Conservation (phyloP, 2,329 filamentous ascomycete genomes). For the Cytospora piceicola region DNA sequence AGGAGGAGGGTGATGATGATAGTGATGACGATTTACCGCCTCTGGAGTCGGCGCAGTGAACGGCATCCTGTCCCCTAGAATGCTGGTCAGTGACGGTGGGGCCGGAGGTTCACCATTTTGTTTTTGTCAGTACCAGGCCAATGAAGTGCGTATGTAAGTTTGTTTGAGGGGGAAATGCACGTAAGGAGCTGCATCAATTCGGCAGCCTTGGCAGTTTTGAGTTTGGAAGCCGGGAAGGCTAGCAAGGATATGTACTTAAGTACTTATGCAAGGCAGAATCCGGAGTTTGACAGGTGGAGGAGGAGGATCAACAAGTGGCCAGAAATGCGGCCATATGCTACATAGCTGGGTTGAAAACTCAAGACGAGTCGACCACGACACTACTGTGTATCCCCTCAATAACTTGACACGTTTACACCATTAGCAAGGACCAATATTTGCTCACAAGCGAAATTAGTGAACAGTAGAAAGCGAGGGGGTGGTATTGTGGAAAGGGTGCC, state of each 20-base stretch:
- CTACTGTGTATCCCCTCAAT: not conserved
- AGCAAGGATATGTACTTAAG: constrained; percentile 18
- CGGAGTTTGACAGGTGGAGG: not conserved
- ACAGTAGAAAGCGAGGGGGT: not conserved
- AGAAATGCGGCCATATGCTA: not conserved
- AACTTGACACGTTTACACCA: not conserved
- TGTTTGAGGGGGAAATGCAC: not conserved
- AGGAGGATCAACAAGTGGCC: not conserved
- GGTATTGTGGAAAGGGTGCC: constrained; percentile 6
- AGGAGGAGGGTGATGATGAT: not conserved
- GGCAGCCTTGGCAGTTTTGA: not conserved
- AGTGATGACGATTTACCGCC: not conserved
- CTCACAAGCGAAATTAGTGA: constrained; percentile 4
- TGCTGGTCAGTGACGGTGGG: not conserved
- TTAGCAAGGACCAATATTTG: not conserved
- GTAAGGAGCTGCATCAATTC: not conserved
- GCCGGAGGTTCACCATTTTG: not conserved
- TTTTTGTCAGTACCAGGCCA: not conserved
- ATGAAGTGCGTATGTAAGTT: not conserved
- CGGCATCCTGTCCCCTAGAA: not conserved
- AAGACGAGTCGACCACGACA: not conserved
- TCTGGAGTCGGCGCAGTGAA: not conserved
- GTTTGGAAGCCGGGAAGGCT: constrained; percentile 21
- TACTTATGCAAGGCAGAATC: constrained; percentile 16
- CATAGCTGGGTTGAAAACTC: not conserved